phyloP scores from a whole-genome alignment of 306 rosid species.

The Macrotyloma uniflorum region DNA sequence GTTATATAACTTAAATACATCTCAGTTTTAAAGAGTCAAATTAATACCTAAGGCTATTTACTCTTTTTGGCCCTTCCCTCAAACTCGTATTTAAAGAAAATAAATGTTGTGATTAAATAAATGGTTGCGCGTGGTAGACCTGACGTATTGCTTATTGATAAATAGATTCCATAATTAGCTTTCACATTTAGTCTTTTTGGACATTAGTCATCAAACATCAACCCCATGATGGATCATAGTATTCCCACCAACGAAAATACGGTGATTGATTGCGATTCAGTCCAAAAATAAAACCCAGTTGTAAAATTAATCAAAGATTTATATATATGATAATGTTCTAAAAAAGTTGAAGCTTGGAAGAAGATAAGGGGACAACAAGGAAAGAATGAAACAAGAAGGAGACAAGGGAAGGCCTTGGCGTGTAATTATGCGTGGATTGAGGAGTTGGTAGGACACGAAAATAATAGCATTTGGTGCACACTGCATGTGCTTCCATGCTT shows the following conservation, averaged over 20 bases:
- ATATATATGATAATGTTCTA: constrained; percentile 12
- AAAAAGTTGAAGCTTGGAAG: constrained; percentile 26
- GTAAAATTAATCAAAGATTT: background rate
- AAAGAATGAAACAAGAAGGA: background rate
- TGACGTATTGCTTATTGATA: background rate
- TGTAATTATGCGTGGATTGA: constrained; percentile 74
- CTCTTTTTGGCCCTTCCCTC: background rate
- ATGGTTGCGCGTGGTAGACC: background rate
- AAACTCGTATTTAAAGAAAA: background rate
- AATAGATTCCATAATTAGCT: constrained; percentile 19
- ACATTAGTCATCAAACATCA: background rate
- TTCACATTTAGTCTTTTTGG: background rate
- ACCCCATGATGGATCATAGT: constrained; percentile 2
- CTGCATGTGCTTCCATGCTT: constrained; percentile 58
- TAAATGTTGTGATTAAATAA: background rate
- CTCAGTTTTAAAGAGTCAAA: background rate
- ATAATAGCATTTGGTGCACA: constrained; percentile 45
- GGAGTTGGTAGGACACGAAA: constrained; percentile 69
- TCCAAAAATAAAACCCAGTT: constrained; percentile 11
- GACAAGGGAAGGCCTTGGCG: constrained; percentile 32
- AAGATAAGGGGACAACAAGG: constrained; percentile 17
- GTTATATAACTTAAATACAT: background rate
- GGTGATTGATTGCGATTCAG: constrained; percentile 12
- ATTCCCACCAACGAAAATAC: background rate
- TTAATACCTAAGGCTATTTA: background rate